A percentile compares a stretch with the other conserved stretches of the same genome.
Conservation (phyloP, 2,329 filamentous ascomycete genomes). For the Colletotrichum cuscutae region DNA sequence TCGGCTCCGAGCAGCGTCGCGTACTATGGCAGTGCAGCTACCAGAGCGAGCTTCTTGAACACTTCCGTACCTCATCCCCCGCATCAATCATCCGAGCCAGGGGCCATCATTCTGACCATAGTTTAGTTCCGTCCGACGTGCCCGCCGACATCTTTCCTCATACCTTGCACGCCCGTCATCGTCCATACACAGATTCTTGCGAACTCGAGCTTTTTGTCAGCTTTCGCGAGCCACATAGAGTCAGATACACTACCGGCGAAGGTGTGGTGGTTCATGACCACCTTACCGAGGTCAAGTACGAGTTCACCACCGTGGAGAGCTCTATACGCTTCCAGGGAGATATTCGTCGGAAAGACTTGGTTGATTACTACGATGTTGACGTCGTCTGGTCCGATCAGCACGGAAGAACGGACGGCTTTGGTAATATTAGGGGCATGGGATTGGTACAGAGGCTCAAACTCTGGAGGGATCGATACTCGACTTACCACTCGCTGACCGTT, state of each 20-base stretch:
- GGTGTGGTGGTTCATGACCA: constrained; percentile 60
- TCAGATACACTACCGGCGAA: constrained; percentile 59
- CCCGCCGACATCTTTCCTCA: constrained; percentile 58
- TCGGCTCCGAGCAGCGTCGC: constrained; percentile 57
- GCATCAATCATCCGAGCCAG: neutral
- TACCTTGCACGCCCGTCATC: constrained; percentile 61
- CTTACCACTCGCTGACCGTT: constrained; percentile 58
- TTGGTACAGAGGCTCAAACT: constrained; percentile 63
- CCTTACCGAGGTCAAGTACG: constrained; percentile 59
- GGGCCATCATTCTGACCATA: constrained; percentile 20
- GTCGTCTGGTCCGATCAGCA: constrained; percentile 63
- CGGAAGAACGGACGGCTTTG: constrained; percentile 59
- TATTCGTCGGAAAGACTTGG: constrained; percentile 56
- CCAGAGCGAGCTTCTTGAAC: constrained; percentile 61
- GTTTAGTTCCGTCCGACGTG: constrained; percentile 56
- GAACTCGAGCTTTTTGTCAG: constrained; percentile 61
- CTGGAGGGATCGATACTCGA: constrained; percentile 60
- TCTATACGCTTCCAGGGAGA: constrained; percentile 62
- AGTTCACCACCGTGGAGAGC: constrained; percentile 59
- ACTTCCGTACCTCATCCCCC: constrained; percentile 53
- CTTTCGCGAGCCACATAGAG: constrained; percentile 58
- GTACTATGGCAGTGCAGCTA: constrained; percentile 66
- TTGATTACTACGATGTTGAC: constrained; percentile 63
- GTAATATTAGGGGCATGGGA: constrained; percentile 60
- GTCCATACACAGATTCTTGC: constrained; percentile 59